Base-by-base conservation (phyloP, 768 basidiomycete species). In the Podaxis rugospora region DNA sequence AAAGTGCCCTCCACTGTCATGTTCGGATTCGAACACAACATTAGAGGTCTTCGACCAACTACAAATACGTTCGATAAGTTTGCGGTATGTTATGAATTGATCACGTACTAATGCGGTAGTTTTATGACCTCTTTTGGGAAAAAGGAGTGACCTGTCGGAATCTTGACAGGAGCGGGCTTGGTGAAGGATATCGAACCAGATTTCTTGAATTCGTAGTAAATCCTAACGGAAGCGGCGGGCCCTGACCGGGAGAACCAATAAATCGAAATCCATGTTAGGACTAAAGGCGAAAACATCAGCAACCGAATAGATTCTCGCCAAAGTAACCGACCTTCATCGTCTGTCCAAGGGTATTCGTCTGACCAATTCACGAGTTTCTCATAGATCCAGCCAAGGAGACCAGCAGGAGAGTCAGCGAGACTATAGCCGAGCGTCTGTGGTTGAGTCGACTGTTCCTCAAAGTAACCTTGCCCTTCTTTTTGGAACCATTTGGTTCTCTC, bases 231-330 rank as follows among this genome's bases (percentile, higher is more conserved):
- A 0, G 86, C 83, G 1, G 83, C 76, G 3, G 87, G 85, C 0
- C 85, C 85, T 0, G 80, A 75, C 5, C 78, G 76, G 4, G 85
- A 86, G 72, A 85, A 84, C 75, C 77, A 81, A 65, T 81, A 85
- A 10, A 84, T 74, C 1, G 83, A 84, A n/a, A 85, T 68, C 84
- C 84, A 86, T 0, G 81, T 84, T n/a, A 86, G 64, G 4, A 84
- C 84, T 86, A 58, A 21, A 18, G 7, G 11, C 49, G 21, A 2
- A 23, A 16, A 51, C 27, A 6, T 21, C 18, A 47, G 21, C 47
- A 4, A 21, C 21, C 11, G 18, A 23, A 11, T 23, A 7, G 7
- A 49, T 13, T 49, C 47, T 23, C 4, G 18, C 16, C 47, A 10
- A 49, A 27, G 47, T 14, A 23, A 27, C 60, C 1, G 21, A 77